Conservation (phyloP, 1,284 basidiomycete species). For the Apiotrichum sp. region DNA sequence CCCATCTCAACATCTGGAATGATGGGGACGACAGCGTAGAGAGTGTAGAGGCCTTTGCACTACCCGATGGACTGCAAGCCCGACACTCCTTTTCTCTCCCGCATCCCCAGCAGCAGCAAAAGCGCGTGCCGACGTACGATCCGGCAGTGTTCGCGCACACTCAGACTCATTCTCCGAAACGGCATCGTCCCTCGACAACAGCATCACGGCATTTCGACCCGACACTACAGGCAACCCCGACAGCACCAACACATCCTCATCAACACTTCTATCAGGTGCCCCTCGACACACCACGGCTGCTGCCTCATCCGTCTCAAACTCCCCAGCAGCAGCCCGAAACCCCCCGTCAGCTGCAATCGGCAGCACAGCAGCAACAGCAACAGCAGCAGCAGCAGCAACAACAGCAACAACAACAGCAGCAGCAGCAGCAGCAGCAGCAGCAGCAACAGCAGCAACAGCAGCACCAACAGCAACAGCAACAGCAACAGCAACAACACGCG, state of each 20-base stretch:
- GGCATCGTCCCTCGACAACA: conserved; percentile 3
- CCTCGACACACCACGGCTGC: conserved; percentile 1
- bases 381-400: conserved; percentile 4
- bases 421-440: conserved; percentile 1
- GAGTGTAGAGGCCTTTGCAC: conserved; percentile 23
- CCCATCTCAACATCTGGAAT: conserved; percentile 4
- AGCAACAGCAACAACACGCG: conserved; percentile 4
- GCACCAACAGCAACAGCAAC: not conserved
- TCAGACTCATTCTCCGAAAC: conserved; percentile 7
- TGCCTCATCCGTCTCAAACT: not conserved
- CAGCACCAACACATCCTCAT: not conserved
- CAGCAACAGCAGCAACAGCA: not conserved
- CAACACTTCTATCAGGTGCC: conserved; percentile 5
- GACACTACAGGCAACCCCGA: not conserved
- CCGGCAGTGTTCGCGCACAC: conserved; percentile 5
- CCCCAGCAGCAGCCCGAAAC: not conserved
- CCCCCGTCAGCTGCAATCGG: conserved; percentile 5
- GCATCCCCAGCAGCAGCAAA: conserved; percentile 13
- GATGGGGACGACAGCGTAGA: conserved; percentile 16
- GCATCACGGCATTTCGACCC: not conserved
- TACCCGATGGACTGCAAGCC: conserved; percentile 15
- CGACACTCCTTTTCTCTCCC: conserved; percentile 15
- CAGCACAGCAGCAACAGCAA: not conserved
- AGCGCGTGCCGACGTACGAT: conserved; percentile 15
- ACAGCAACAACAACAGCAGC: not conserved